Evolutionary conservation across 2,329 filamentous ascomycete genomes (phyloP), one percentile per base, ranked within the genome.

Genomic region (Apiospora malaysiana): DNA sequence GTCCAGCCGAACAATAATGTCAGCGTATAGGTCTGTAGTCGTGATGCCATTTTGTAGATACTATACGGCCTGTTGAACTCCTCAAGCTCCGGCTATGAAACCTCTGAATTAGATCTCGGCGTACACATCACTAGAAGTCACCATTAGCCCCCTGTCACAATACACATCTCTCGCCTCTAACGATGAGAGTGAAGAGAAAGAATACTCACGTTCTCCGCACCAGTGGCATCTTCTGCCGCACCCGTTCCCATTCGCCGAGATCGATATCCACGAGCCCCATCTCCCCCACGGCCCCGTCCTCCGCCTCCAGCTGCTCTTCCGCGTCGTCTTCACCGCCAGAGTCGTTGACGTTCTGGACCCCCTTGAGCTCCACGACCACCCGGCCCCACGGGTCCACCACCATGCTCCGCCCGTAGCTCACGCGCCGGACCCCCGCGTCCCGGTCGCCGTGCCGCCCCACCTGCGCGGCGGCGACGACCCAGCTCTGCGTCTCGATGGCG

Each of bases 401-500:
- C 84, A 97, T 90, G 76, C 92, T 93, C 79, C 94, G 92, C 0
- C 95, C 95, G 82, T 96, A 97, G 81, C 93, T 97, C 40, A 88
- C 87, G 71, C 95, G 86, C 81, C 91, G 94, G 75, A 67, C 74
- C 10, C 3, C 92, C 74, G 85, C 93, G 76, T 32, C 32, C 32
- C 32, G 32, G 32, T 67, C 75, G 12, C 4, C 92, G 74, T 86
- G 94, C 47, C 84, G 80, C 0, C 94, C 95, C 27, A 89, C 88
- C 81, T 98, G 95, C 49, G 94, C 95, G 0, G 95, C 91, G 12
- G 95, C 95, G 72, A 98, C 84, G 1, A 98, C 91, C 84, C 93
- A 98, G 70, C 90, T 90, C 82, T 98, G 93, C 23, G 92, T 94
- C 85, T 98, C 95, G 72, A 98, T 94, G 12, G 95, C 95, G 66